Percentiles rank a stretch among this genome's conserved stretches.
phyloP scores from a whole-genome alignment of 306 rosid genomes.

The Prunus mongolica region DNA sequence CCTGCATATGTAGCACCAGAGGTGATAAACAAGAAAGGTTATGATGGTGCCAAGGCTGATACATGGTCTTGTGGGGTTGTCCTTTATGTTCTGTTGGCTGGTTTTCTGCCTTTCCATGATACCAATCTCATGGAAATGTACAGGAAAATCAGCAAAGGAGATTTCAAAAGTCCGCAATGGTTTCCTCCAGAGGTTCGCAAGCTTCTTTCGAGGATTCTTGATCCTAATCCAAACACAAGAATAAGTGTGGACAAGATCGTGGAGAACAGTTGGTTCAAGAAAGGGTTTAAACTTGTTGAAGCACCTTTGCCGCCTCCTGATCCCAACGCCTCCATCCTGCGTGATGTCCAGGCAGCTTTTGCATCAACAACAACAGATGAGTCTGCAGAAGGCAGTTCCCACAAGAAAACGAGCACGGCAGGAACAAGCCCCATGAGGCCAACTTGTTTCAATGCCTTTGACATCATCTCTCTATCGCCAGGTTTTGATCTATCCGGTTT shows the following conservation, averaged over 20 bases:
- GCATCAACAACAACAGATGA: constrained; percentile 5
- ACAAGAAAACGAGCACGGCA: background rate
- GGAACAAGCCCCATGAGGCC: constrained; percentile 22
- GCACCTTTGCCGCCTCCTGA: background rate
- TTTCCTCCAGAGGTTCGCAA: constrained; percentile 39
- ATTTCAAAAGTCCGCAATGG: constrained; percentile 60
- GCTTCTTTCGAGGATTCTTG: constrained; percentile 53
- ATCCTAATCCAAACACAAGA: constrained; percentile 56
- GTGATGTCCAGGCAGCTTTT: constrained; percentile 30
- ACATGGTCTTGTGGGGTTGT: constrained; percentile 82
- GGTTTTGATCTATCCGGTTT: constrained; percentile 69
- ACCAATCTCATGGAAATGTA: constrained; percentile 52
- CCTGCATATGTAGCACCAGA: constrained; percentile 69
- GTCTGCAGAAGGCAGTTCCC: constrained; percentile 2
- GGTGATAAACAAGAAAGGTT: constrained; percentile 54
- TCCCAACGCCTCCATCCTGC: constrained; percentile 2
- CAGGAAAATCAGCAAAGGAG: constrained; percentile 50
- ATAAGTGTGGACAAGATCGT: constrained; percentile 31
- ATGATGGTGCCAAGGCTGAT: constrained; percentile 69
- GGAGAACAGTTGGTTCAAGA: constrained; percentile 57
- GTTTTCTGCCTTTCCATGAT: constrained; percentile 64
- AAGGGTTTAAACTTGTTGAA: constrained; percentile 34
- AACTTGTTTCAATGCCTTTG: constrained; percentile 57
- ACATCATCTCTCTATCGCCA: constrained; percentile 62
- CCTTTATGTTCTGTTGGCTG: constrained; percentile 64